A percentile compares a stretch with the other conserved stretches of the same genome.
Conservation (phyloP, 2,329 filamentous ascomycete species). For the Trichoderma koningii region DNA sequence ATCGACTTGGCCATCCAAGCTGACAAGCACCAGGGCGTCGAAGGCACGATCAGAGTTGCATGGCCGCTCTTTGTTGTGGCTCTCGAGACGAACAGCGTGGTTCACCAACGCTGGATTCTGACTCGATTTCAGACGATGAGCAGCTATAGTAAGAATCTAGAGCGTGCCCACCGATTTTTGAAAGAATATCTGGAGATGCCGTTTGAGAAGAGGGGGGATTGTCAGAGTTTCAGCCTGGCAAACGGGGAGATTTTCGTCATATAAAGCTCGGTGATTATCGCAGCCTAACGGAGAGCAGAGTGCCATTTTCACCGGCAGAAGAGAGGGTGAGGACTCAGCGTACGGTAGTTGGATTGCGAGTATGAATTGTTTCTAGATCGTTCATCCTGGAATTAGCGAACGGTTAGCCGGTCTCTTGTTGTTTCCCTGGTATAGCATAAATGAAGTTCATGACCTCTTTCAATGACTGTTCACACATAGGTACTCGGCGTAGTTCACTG, state of each 20-base stretch:
- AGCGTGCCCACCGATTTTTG: constrained; percentile 38
- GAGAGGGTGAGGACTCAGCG: no score
- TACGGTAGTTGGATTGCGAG: neutral
- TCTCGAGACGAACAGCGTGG: constrained; percentile 39
- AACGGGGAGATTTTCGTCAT: constrained; percentile 23
- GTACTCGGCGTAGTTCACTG: no score
- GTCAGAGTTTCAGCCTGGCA: neutral
- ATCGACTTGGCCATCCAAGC: constrained; percentile 41
- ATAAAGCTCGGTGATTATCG: neutral
- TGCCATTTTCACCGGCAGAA: no score
- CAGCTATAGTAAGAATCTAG: constrained; percentile 39
- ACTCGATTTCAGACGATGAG: constrained; percentile 37
- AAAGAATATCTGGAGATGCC: constrained; percentile 33
- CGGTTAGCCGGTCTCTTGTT: no score
- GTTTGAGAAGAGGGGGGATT: neutral
- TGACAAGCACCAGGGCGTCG: constrained; percentile 39
- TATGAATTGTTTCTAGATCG: neutral
- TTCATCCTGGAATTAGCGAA: neutral
- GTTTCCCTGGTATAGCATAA: no score
- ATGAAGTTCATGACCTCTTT: no score
- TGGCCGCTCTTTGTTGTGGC: constrained; percentile 43
- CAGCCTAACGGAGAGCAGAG: neutral
- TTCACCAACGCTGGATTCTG: constrained; percentile 41
- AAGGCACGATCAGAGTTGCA: constrained; percentile 38
- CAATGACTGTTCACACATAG: no score